Evolutionary conservation across 495 filamentous ascomycete species (phyloP).

Genomic region (Lentithecium fluviatile): DNA sequence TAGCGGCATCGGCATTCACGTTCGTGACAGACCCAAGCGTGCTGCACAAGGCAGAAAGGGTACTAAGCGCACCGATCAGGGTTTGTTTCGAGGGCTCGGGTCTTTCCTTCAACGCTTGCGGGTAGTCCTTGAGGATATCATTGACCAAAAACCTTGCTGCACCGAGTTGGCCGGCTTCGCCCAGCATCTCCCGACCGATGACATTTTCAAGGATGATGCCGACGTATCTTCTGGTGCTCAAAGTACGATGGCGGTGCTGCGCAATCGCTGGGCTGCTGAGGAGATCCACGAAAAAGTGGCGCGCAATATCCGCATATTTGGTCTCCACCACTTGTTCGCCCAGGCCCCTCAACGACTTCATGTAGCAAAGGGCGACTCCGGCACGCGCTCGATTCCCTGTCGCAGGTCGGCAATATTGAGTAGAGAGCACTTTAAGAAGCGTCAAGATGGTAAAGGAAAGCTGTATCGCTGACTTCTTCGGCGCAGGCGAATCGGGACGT

Average conservation of each 20-base stretch:
- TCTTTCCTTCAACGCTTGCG: slow-evolving; percentile 86
- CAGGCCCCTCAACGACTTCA: slow-evolving; percentile 69
- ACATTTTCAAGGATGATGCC: slow-evolving; percentile 81
- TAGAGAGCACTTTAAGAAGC: slow-evolving; percentile 75
- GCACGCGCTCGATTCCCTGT: slow-evolving; percentile 79
- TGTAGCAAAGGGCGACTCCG: slow-evolving; percentile 84
- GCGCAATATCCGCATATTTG: slow-evolving; percentile 74
- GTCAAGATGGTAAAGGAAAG: slow-evolving; percentile 74
- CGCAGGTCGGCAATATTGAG: slow-evolving; percentile 75
- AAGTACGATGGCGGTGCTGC: slow-evolving; percentile 82
- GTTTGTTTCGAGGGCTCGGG: slow-evolving; percentile 88
- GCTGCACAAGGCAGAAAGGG: slow-evolving; percentile 73
- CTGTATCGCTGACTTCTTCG: slow-evolving; percentile 65
- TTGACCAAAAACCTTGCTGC: slow-evolving; percentile 83
- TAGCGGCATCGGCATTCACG: slow-evolving; percentile 71
- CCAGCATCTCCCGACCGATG: slow-evolving; percentile 76
- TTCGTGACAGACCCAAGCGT: slow-evolving; percentile 79
- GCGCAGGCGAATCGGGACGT: slow-evolving; percentile 70
- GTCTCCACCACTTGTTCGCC: slow-evolving; percentile 74
- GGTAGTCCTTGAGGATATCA: slow-evolving; percentile 89
- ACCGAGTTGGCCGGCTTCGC: slow-evolving; percentile 80
- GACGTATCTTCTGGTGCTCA: slow-evolving; percentile 82
- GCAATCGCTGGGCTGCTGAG: slow-evolving; percentile 72
- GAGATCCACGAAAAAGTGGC: slow-evolving; percentile 77
- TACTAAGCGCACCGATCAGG: slow-evolving; percentile 73